Base-by-base conservation (phyloP, 1,139 yeast species). In the Meyerozyma elateridarum region DNA sequence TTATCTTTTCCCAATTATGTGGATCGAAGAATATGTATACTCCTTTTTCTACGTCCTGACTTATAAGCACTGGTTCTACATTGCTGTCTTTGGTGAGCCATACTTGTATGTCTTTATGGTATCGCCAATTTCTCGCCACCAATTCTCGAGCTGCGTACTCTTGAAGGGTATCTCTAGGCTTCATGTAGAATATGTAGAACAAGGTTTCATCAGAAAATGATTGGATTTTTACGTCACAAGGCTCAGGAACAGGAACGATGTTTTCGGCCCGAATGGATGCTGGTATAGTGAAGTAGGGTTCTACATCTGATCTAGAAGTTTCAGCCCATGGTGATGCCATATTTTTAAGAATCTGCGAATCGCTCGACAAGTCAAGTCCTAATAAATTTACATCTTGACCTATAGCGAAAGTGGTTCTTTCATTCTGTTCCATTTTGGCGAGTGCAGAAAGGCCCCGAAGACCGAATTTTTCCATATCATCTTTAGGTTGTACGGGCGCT, bases 1-100 rank as follows among this genome's bases (percentile, higher is more conserved):
- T 88, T 44, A 91, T 88, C 60, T 87, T 85, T 49, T 87, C 95
- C 99, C 99, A 93, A 39, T 84, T 77, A 44, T 82, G 87, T 4
- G 97, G 97, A 52, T 93, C 98, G 55, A 93, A 93, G 56, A 93
- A 91, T 29, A 89, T 82, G 55, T 91, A 93, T n/a, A 89, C 82
- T 2, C 98, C 97, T 41, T 91, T 77, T 59, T 93, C 98, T 31
- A 91, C 88, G 41, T 84, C 85, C 33, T 80, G 83, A 19, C 87
- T 77, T 35, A 87, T 88, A 45, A 81, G 82, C 11, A 85, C 76
- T 0, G 97, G 96, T 54, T 91, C 97, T 41, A 82, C 79, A 48
- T 79, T 76, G 25, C 95, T 85, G 50, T 89, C 96, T 58, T 91
- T 93, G 11, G 98, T 91, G 39, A 93, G 65, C 98, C 98, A 93